Evolutionary conservation across 163 green algal species (phyloP), one percentile per base, ranked within the genome.

Genomic region (Scenedesmus sp.): DNA sequence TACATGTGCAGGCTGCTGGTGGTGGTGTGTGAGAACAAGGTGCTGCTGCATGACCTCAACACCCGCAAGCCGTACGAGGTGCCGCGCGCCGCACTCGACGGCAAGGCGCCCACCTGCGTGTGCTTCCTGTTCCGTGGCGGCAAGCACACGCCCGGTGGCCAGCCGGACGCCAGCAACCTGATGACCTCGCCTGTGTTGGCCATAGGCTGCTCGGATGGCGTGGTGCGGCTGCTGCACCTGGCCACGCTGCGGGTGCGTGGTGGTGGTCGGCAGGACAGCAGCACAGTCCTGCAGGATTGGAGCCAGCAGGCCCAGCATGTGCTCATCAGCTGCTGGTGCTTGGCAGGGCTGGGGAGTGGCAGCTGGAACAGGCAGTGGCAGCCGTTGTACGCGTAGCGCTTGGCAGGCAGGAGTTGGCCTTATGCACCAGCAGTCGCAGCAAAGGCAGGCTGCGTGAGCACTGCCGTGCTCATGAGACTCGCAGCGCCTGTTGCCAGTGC

Each of bases 21-120:
- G 37, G 83, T 97, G 0, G 96, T 96, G 1, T 97, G 95, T 79
- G 96, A 98, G 88, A 94, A 90, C 91, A 98, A 98, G 93, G 68
- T 98, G 33, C 73, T 97, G 42, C 83, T 98, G 91, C 91, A 96
- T 42, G 95, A 98, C 90, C 91, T 98, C 51, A 88, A 92, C n/a
- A 94, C 81, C 15, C 84, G 90, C 9, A 89, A 92, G 3, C 86
- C 91, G 0, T 85, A 92, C 1, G 96, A 98, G 81, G 87, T 95
- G 2, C 85, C 93, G 40, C 91, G 90, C 37, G 83, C 93, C 2
- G 80, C 91, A n/a, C 91, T 97, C 59, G 96, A 98, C 61, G 90
- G 89, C 84, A 96, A 96, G 81, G 89, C 85, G 2, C 93, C 95
- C 84, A 97, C 94, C 35, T 93, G 90, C 24, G 68, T 96, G 10